These are phyloP conservation scores for Phyllosticta citriasiana DNA, from an alignment of 2,329 filamentous ascomycete genomes.

Conservation along the genomic window DNA sequence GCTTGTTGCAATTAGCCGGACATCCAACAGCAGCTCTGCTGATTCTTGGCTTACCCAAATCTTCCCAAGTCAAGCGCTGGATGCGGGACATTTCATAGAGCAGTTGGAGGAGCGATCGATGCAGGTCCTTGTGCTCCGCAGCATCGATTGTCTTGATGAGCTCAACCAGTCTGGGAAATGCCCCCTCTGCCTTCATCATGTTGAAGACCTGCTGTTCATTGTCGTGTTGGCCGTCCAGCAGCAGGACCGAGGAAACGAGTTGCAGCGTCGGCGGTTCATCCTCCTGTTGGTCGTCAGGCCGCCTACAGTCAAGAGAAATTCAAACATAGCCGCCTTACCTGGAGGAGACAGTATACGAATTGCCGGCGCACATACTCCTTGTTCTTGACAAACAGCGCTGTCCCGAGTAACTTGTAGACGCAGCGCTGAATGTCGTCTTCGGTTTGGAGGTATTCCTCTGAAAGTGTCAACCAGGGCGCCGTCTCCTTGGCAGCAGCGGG, in stretches of 20 bases:
- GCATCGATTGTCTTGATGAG: slow-evolving; percentile 57
- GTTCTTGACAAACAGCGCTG: slow-evolving; percentile 62
- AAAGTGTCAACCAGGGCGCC: slow-evolving; percentile 15
- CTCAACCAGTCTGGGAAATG: slow-evolving; percentile 74
- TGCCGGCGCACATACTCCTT: slow-evolving; percentile 83
- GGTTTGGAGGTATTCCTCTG: slow-evolving; percentile 60
- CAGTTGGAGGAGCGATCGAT: slow-evolving; percentile 74
- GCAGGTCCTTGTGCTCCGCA: slow-evolving; percentile 59
- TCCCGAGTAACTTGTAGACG: slow-evolving; percentile 67
- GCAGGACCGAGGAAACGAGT: slow-evolving; percentile 70
- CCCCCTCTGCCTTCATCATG: slow-evolving; percentile 77
- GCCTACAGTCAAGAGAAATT: neutral
- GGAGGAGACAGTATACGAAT: slow-evolving; percentile 79
- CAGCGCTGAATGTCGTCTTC: slow-evolving; percentile 75
- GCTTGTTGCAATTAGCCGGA: slow-evolving; percentile 18
- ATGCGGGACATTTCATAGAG: slow-evolving; percentile 96
- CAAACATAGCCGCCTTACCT: slow-evolving; percentile 33
- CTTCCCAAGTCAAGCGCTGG: slow-evolving; percentile 66
- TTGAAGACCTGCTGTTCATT: slow-evolving; percentile 61
- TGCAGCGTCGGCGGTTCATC: slow-evolving; percentile 74
- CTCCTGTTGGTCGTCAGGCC: slow-evolving; percentile 46
- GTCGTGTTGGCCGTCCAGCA: slow-evolving; percentile 74
- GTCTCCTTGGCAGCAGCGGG: neutral
- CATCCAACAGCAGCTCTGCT: neutral
- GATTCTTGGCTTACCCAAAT: slow-evolving; percentile 56